Evolutionary conservation across 2,329 filamentous ascomycete genomes (phyloP).

Genomic region (Knufia petricola): DNA sequence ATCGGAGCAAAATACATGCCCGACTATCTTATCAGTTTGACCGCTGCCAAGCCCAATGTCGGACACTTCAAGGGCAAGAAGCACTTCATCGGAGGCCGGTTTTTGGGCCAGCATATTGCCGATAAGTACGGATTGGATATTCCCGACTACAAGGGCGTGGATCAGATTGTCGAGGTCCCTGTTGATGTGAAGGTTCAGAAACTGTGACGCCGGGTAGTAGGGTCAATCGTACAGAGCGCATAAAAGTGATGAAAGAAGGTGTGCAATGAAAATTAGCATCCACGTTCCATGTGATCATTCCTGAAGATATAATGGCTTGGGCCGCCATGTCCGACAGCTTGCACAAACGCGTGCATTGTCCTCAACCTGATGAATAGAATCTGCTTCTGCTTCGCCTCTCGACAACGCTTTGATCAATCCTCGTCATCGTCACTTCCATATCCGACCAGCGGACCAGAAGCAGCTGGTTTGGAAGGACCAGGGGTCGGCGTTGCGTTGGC

Average conservation of each 20-base stretch:
- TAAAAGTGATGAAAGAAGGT: too few relatives aligned
- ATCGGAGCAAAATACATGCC: slow-evolving; percentile 75
- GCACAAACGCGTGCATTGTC: too few relatives aligned
- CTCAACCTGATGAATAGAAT: too few relatives aligned
- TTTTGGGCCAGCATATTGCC: slow-evolving; percentile 67
- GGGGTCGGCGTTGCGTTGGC: slow-evolving; percentile 37
- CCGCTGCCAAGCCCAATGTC: slow-evolving; percentile 83
- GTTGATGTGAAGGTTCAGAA: slow-evolving; percentile 22
- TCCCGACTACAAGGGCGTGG: slow-evolving; percentile 72
- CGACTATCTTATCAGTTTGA: slow-evolving; percentile 71
- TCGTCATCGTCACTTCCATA: slow-evolving; percentile 88
- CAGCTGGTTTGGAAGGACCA: slow-evolving; percentile 40
- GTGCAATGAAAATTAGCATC: too few relatives aligned
- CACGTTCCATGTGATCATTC: too few relatives aligned
- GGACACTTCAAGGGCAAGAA: slow-evolving; percentile 66
- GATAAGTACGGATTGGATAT: slow-evolving; percentile 79
- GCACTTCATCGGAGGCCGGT: slow-evolving; percentile 89
- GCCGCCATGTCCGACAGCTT: too few relatives aligned
- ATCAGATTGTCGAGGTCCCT: slow-evolving; percentile 68
- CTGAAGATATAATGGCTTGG: too few relatives aligned
- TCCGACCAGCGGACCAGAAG: slow-evolving; percentile 65
- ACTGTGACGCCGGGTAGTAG: slow-evolving; percentile 12
- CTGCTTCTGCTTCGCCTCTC: too few relatives aligned
- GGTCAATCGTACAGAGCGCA: not conserved
- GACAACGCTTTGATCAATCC: too few relatives aligned